Evolutionary conservation across 495 filamentous ascomycete species (phyloP).

Genomic region (Trichoderma erinaceum): DNA sequence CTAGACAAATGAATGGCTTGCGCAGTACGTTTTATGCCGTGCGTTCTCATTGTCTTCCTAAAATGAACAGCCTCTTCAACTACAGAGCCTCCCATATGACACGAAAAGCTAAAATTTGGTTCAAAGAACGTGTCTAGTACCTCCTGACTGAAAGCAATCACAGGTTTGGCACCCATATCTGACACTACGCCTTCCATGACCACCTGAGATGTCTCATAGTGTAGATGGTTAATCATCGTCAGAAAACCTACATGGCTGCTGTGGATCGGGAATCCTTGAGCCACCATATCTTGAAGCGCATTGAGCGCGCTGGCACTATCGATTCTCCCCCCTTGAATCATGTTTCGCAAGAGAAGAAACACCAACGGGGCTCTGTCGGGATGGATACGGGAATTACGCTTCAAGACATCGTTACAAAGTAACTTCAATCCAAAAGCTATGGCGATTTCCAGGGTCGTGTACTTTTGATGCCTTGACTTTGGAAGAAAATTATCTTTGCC

Average conservation of each 20-base stretch:
- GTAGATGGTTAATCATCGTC: not conserved
- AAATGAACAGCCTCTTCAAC: not conserved
- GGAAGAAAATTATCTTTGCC: not conserved
- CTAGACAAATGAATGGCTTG: not conserved
- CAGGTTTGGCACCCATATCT: not conserved
- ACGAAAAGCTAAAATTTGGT: not conserved
- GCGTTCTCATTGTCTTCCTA: no score
- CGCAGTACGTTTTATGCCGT: not conserved
- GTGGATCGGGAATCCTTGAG: not conserved
- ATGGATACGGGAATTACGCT: not conserved
- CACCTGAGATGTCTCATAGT: not conserved
- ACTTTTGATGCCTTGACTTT: not conserved
- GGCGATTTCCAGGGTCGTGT: not conserved
- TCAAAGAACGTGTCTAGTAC: not conserved
- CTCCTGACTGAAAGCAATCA: not conserved
- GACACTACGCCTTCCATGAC: no score
- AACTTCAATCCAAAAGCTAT: not conserved
- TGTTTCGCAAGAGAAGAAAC: not conserved
- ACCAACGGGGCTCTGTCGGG: not conserved
- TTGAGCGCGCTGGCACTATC: not conserved
- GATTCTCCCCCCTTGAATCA: not conserved
- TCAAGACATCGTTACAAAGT: not conserved
- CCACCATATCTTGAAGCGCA: not conserved
- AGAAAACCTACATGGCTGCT: not conserved
- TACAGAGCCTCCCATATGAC: not conserved